A percentile compares a stretch with the other conserved stretches of the same genome.
These are phyloP conservation scores for Monosporascus sp. DNA, from an alignment of 2,329 filamentous ascomycete species.

Conservation along the genomic window DNA sequence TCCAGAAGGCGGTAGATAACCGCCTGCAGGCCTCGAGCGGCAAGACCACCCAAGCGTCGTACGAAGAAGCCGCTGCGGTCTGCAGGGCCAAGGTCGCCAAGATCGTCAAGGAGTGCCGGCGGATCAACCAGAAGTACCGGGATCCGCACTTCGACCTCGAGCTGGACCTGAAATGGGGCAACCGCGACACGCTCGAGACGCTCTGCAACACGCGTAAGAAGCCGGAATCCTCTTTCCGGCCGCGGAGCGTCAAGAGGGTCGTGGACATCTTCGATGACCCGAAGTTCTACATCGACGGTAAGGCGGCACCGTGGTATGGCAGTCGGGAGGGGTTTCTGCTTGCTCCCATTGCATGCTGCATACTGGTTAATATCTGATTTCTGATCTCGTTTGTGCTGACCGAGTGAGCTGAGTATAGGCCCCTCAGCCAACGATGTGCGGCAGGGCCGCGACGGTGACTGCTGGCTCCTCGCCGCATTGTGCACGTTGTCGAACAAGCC, in stretches of 20 bases:
- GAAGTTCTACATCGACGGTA: conserved; percentile 71
- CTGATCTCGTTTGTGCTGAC: too few species aligned
- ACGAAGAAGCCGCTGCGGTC: conserved; percentile 63
- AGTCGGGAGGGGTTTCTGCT: too few species aligned
- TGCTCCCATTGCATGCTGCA: too few species aligned
- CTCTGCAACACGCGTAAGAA: conserved; percentile 30
- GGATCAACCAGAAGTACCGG: conserved; percentile 79
- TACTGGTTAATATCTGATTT: too few species aligned
- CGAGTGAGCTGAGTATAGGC: too few species aligned
- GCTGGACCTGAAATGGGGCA: conserved; percentile 60
- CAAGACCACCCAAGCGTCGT: conserved; percentile 56
- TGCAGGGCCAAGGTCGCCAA: conserved; percentile 61
- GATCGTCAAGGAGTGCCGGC: conserved; percentile 60
- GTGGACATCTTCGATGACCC: conserved; percentile 71
- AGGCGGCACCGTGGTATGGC: conserved; percentile 37
- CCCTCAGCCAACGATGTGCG: conserved; percentile 60
- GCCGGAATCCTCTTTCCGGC: conserved; percentile 27
- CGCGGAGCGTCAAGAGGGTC: conserved; percentile 61
- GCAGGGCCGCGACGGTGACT: conserved; percentile 74
- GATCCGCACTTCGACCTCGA: conserved; percentile 87
- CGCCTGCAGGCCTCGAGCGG: conserved; percentile 44
- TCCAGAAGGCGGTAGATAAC: conserved; percentile 52
- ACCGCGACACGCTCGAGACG: conserved; percentile 43
- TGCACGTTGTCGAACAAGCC: conserved; percentile 71
- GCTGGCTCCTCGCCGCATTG: conserved; percentile 79